A percentile compares a stretch with the other conserved stretches of the same genome.
Conservation (phyloP, 2,329 filamentous ascomycete genomes). For the Pseudogymnoascus sp. region DNA sequence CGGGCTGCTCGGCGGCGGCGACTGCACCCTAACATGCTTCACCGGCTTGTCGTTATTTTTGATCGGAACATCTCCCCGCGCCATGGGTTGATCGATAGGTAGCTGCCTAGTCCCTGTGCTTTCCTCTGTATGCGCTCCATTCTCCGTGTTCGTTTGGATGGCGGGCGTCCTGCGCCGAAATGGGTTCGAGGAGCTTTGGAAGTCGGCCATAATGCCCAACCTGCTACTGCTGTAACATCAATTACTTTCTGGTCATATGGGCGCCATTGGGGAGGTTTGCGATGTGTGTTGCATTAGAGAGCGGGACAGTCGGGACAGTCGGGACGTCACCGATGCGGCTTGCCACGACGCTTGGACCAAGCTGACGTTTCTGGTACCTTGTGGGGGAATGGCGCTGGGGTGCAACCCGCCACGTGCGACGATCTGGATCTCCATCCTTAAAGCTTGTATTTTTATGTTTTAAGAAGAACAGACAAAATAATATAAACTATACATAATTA, state of each 20-base stretch:
- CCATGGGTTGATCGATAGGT: conserved; percentile 6
- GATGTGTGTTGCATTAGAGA: background rate
- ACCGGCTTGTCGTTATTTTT: conserved; percentile 40
- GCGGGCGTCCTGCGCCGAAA: conserved; percentile 20
- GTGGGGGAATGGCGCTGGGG: background rate
- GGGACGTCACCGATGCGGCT: conserved; percentile 2
- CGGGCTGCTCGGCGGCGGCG: conserved; percentile 47
- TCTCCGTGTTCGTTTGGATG: background rate
- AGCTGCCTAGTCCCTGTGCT: background rate
- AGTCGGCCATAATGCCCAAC: conserved; percentile 22
- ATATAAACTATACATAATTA: background rate
- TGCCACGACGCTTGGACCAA: conserved; percentile 3
- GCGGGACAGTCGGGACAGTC: conserved; percentile 4
- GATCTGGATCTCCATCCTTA: background rate
- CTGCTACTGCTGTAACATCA: conserved; percentile 2
- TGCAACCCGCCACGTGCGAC: background rate
- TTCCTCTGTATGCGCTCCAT: background rate
- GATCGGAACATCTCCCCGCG: conserved; percentile 13
- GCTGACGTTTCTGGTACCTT: conserved; percentile 3
- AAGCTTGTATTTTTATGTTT: background rate
- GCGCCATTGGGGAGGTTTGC: background rate
- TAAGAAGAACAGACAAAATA: background rate
- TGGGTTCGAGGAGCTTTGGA: conserved; percentile 26
- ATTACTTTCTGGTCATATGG: background rate
- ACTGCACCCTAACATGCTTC: conserved; percentile 61